These are phyloP conservation scores for Arctium lappa DNA, from an alignment of 129 eudicot species.

Conservation along the genomic window DNA sequence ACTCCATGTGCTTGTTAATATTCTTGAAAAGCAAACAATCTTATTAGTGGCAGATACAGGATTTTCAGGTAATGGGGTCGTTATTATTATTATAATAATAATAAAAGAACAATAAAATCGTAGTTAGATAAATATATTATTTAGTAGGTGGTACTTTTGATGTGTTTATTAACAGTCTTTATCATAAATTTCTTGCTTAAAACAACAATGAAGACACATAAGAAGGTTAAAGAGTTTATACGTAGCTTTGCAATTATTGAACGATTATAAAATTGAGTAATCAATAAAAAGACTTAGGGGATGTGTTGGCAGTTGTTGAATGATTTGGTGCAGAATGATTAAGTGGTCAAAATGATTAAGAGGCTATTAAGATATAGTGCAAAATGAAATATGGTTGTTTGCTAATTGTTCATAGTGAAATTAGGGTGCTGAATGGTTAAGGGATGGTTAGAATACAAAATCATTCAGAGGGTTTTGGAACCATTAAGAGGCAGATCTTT, in stretches of 20 bases:
- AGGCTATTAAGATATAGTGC: too few species aligned
- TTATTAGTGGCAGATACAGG: background rate
- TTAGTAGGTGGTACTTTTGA: background rate
- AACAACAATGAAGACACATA: background rate
- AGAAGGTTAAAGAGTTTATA: background rate
- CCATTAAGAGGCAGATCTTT: too few species aligned
- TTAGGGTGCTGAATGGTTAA: too few species aligned
- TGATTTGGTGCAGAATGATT: too few species aligned
- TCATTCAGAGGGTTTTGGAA: too few species aligned
- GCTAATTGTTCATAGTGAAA: too few species aligned
- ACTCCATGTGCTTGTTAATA: conserved; percentile 18
- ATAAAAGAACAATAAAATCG: background rate
- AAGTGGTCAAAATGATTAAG: too few species aligned
- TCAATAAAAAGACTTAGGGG: background rate
- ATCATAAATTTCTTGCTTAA: background rate
- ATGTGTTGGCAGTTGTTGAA: too few species aligned
- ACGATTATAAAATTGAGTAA: background rate
- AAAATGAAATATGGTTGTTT: too few species aligned
- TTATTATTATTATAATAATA: background rate
- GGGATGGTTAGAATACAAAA: too few species aligned
- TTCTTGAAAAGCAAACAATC: background rate
- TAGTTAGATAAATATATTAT: background rate
- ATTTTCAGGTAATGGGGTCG: background rate
- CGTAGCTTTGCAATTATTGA: background rate
- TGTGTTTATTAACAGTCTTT: background rate